A percentile compares a stretch with the other conserved stretches of the same genome.
Evolutionary conservation across 306 rosid species (phyloP).

Genomic region (Begonia fuchsioides): DNA sequence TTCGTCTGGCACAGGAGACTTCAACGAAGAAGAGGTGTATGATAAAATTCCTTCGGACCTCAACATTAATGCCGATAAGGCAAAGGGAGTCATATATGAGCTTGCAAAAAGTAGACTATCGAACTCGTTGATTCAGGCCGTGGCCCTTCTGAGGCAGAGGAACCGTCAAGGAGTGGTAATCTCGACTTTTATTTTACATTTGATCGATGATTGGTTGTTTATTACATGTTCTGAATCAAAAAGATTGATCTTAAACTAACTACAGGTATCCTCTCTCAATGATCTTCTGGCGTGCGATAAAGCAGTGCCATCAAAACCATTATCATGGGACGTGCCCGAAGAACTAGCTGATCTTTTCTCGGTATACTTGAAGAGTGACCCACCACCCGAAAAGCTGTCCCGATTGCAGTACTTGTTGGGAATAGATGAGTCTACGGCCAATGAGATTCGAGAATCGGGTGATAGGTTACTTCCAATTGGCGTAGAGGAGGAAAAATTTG

Average conservation of each 20-base stretch:
- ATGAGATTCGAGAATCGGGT: constrained; percentile 48
- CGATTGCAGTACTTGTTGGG: constrained; percentile 85
- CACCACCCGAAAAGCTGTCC: constrained; percentile 53
- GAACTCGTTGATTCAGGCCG: constrained; percentile 83
- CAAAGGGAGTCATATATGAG: constrained; percentile 46
- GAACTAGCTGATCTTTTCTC: constrained; percentile 73
- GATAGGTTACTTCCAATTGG: constrained; percentile 33
- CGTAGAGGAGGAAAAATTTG: constrained; percentile 78
- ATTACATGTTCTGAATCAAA: constrained; percentile 6
- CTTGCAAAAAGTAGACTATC: constrained; percentile 69
- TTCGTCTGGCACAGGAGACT: constrained; percentile 97
- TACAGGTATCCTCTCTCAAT: constrained; percentile 48
- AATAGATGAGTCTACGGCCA: constrained; percentile 62
- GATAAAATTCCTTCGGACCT: constrained; percentile 82
- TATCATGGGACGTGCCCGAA: constrained; percentile 55
- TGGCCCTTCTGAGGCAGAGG: constrained; percentile 72
- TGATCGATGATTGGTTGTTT: neutral
- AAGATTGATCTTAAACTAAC: neutral
- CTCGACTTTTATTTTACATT: neutral
- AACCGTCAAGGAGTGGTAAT: constrained; percentile 74
- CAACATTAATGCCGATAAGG: constrained; percentile 64
- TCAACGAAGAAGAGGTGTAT: constrained; percentile 81
- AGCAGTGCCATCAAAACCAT: constrained; percentile 37
- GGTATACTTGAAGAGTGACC: constrained; percentile 54
- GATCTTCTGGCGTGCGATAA: constrained; percentile 54